Evolutionary conservation across 2,329 filamentous ascomycete species (phyloP), one percentile per base, ranked within the genome.

Genomic region (Metarhizium humberi): DNA sequence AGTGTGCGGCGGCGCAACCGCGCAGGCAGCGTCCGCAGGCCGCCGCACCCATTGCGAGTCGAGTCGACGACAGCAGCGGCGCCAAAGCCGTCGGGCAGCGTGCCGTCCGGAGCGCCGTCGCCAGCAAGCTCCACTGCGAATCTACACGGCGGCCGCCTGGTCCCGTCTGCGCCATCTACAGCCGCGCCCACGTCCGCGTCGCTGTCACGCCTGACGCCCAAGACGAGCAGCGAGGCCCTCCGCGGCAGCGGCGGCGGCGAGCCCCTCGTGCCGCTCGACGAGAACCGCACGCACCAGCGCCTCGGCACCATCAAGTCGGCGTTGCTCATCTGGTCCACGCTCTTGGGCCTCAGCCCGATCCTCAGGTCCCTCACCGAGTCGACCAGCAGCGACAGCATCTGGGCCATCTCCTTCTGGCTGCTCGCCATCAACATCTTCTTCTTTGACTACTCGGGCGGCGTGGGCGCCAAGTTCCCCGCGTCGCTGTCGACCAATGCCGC

Each of bases 351-450:
- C 4, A 95, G 90, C 46, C 94, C 94, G 0, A 97, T 99, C 60
- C 83, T 99, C 58, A 96, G 96, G 70, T 96, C 92, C 1, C 81
- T 99, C n/a, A 99, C 94, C 0, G 82, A 82, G 52, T 96, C 92
- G 5, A 97, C 92, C 4, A 92, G 90, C 7, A 88, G 84, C 55
- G 94, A 99, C 77, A 94, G 88, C 47, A 99, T 99, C 68, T 99
- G 94, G 94, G 90, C 94, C 56, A 88, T 99, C 76, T 94, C 90
- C 52, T 92, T 90, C 66, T 94, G 91, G 85, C 79, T 99, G 48
- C 82, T 99, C 59, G 82, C 88, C 64, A 92, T 96, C 72, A 99
- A 99, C 70, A 90, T 97, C 58, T 95, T 96, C 72, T 96, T 95
- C 69, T 97, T 96, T 67, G 94, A 99, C 76, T 99, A 99, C 70